These are phyloP conservation scores for Clitopilus hobsonii DNA, from an alignment of 768 basidiomycete species.

Conservation along the genomic window DNA sequence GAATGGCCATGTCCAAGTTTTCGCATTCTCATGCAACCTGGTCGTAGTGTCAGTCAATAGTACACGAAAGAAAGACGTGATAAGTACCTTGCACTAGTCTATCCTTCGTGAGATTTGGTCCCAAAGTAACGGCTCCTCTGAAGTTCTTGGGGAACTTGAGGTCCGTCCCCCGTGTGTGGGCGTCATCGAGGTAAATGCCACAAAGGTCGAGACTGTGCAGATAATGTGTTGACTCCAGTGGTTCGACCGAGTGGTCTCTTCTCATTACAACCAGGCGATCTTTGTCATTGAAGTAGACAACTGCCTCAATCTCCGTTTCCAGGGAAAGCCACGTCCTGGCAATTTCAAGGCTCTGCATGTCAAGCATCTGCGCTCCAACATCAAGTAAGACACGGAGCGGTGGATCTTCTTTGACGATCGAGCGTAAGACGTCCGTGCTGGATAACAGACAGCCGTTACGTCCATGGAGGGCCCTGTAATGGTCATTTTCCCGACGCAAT, in stretches of 20 bases:
- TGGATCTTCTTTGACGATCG: conserved; percentile 28
- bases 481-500: conserved; percentile 35
- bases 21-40: conserved; percentile 54
- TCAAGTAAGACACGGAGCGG: conserved; percentile 46
- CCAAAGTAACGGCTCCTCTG: conserved; percentile 44
- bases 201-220: conserved; percentile 29
- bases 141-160: conserved; percentile 38
- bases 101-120: conserved; percentile 49
- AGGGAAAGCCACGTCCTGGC: conserved; percentile 34
- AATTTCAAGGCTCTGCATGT: conserved; percentile 38
- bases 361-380: conserved; percentile 54
- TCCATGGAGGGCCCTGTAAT: conserved; percentile 22
- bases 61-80: neutral
- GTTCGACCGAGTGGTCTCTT: conserved; percentile 29
- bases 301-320: conserved; percentile 26
- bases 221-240: conserved; percentile 32
- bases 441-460: conserved; percentile 15
- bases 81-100: conserved; percentile 42
- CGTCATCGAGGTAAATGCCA: conserved; percentile 49
- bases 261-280: conserved; percentile 32
- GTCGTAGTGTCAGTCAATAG: neutral
- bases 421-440: conserved; percentile 20
- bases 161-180: conserved; percentile 50
- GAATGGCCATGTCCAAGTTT: conserved; percentile 43
- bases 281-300: conserved; percentile 35